Percentiles rank a stretch among this genome's conserved stretches.
These are phyloP conservation scores for Populus pruinosa DNA, from an alignment of 345 rosid species.

Conservation along the genomic window DNA sequence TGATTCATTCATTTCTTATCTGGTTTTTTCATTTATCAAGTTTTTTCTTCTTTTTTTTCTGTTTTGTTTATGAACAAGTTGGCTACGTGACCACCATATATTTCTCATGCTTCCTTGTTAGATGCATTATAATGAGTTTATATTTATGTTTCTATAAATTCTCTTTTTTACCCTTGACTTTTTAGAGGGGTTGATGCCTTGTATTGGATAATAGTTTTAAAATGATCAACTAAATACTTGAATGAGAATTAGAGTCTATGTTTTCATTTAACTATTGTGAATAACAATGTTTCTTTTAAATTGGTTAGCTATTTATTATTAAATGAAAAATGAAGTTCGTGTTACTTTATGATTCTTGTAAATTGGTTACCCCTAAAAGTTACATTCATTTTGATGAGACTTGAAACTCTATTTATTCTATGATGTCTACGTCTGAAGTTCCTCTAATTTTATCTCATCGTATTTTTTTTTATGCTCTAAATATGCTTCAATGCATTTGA, in stretches of 20 bases:
- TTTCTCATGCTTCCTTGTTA: conserved; percentile 79
- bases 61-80: conserved; percentile 51
- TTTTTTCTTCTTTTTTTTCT: not conserved
- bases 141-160: not conserved
- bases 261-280: not conserved
- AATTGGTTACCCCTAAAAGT: not conserved
- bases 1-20: too few species aligned
- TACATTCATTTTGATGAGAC: not conserved
- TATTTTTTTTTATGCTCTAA: conserved; percentile 31
- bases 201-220: not conserved
- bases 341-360: not conserved
- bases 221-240: not conserved
- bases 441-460: conserved; percentile 7
- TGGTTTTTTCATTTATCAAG: not conserved
- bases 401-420: not conserved
- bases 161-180: not conserved
- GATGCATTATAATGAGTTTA: conserved; percentile 78
- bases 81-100: conserved; percentile 92
- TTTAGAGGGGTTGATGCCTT: not conserved
- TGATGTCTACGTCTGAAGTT: not conserved
- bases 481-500: conserved; percentile 84
- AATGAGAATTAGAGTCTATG: not conserved
- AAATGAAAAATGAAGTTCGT: too few species aligned
- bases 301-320: too few species aligned
- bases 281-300: too few species aligned